phyloP scores from a whole-genome alignment of 164 flowering plant species.

The Liriodendron chinense region DNA sequence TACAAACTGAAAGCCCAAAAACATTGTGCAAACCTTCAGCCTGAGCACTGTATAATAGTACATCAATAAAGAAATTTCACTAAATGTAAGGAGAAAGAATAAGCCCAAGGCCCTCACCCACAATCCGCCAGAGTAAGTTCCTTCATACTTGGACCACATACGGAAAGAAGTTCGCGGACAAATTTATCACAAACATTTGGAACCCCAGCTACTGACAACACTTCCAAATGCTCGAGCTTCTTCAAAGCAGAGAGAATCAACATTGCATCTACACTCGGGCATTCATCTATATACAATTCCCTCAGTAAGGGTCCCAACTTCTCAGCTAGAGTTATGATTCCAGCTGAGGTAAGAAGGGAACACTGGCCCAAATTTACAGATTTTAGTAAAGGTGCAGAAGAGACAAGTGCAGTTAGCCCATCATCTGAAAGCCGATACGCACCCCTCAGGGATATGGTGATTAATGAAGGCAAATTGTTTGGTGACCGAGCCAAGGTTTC shows the following conservation, averaged over 20 bases:
- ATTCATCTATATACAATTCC: constrained; percentile 76
- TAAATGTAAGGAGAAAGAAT: neutral
- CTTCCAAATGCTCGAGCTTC: constrained; percentile 58
- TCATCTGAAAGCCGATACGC: constrained; percentile 81
- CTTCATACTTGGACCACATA: constrained; percentile 54
- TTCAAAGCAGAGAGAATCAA: constrained; percentile 56
- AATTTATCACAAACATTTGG: constrained; percentile 59
- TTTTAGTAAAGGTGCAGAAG: constrained; percentile 61
- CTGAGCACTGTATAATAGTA: too few relatives aligned
- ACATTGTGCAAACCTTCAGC: too few relatives aligned
- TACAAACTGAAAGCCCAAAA: too few relatives aligned
- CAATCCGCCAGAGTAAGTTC: constrained; percentile 69
- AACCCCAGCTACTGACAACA: constrained; percentile 58
- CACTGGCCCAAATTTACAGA: constrained; percentile 82
- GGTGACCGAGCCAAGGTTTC: constrained; percentile 46
- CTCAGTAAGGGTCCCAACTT: constrained; percentile 48
- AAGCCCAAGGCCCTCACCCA: constrained; percentile 36
- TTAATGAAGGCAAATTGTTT: constrained; percentile 48
- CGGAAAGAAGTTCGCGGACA: constrained; percentile 35
- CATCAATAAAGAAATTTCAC: neutral
- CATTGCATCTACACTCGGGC: constrained; percentile 57
- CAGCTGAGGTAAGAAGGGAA: constrained; percentile 57
- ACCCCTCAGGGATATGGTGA: constrained; percentile 64
- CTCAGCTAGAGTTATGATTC: constrained; percentile 45
- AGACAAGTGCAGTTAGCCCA: constrained; percentile 56